Base-by-base conservation (phyloP, 2,329 filamentous ascomycete species). In the Aspergillaceae sp. region DNA sequence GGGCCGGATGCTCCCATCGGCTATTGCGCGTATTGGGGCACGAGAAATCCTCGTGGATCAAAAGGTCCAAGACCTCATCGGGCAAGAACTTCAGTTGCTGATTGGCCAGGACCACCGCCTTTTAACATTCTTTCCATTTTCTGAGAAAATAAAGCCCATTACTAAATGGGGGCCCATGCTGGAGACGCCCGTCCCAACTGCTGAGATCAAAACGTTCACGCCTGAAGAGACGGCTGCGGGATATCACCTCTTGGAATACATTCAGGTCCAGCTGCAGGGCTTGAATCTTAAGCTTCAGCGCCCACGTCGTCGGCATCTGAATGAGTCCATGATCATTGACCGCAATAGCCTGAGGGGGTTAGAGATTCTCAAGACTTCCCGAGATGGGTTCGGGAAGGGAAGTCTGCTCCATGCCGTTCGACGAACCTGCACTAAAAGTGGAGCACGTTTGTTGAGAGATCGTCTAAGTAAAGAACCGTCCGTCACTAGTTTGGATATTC, bases 321-420 rank as follows among this genome's bases (percentile, higher is more conserved):
- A 86, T 59, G 80, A 94, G 51, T 82, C 85, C 52, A 92, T 98
- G 87, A 78, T 73, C 43, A 94, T 98, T 54, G 92, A 98, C 69
- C 90, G 85, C 61, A 94, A 90, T 60, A 96, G 86, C 54, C 77
- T 98, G 68, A 79, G 87, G 48, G 87, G 90, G 1, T 75, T 98
- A 4, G 92, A 98, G 65, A 87, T 98, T 53, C 82, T 87, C 53
- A 82, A 83, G 61, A 97, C 92, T 0, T 81, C 94, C 43, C 79
- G 85, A 42, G 91, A 97, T 56, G 83, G 86, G 2, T 68, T 77
- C 19, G 84, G 85, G 35, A 82, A 84, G 52, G 92, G 92, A 4
- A 96, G 90, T 60, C 71, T 98, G 38, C 71, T 98, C 34, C 89
- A 97, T 67, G 86, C 88, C n/a, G 78, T 97, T 44, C 81, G 90